Evolutionary conservation across 2,329 filamentous ascomycete species (phyloP).

Genomic region (Stromatinia cepivora): DNA sequence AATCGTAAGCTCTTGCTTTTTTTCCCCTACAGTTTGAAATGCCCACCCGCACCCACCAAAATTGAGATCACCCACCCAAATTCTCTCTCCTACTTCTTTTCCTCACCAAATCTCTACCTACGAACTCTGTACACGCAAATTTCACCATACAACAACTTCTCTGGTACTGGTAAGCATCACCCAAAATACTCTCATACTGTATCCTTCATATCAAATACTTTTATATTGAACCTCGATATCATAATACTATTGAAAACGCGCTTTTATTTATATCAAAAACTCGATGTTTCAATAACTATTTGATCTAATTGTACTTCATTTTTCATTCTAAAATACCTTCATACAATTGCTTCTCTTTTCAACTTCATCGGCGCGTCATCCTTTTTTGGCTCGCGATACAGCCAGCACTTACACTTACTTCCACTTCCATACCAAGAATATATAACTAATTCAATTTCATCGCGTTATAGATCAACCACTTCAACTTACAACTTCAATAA

Average conservation of each 20-base stretch:
- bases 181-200: background rate
- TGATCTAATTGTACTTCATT: background rate
- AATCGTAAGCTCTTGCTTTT: conserved; percentile 7
- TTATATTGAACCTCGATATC: background rate
- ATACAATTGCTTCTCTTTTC: conserved; percentile 20
- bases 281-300: background rate
- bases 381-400: conserved; percentile 8
- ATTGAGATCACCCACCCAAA: conserved; percentile 15
- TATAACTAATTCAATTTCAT: conserved; percentile 27
- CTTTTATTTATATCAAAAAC: conserved; percentile 2
- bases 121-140: conserved; percentile 18
- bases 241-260: background rate
- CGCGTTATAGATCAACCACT: conserved; percentile 31
- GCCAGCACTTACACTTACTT: background rate
- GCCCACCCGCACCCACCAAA: conserved; percentile 4
- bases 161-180: conserved; percentile 14
- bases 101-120: conserved; percentile 20
- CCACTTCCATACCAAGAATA: background rate
- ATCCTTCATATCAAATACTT: background rate
- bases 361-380: conserved; percentile 19
- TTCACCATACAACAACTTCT: conserved; percentile 9
- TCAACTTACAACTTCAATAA: conserved; percentile 20
- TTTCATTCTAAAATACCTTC: background rate
- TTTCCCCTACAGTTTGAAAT: conserved; percentile 20
- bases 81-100: conserved; percentile 18